Base-by-base conservation (phyloP, 441 rosid species). In the Gossypium davidsonii region DNA sequence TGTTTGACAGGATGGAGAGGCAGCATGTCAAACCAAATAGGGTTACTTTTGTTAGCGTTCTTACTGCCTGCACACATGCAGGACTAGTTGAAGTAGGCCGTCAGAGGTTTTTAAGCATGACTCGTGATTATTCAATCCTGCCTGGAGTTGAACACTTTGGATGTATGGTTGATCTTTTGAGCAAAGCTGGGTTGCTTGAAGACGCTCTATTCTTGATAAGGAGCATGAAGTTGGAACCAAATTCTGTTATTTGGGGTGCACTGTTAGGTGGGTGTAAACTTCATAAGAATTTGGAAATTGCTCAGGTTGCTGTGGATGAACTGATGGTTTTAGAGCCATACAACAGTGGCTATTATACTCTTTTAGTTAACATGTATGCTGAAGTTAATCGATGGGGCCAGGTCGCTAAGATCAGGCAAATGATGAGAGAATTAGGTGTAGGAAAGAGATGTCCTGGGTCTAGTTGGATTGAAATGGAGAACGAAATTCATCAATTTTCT, bases 81-180 rank as follows among this genome's bases (percentile, higher is more conserved):
- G 92, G 92, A 60, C 81, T 88, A n/a, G 88, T 84, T 11, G 80
- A 86, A 52, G 90, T 83, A 73, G 89, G 90, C 39, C 79, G 72
- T 53, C 76, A 23, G 77, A 76, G 75, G 69, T 86, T 86, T 67
- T 72, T 28, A 58, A 80, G 87, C 77, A 86, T 86, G 88, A 75
- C 63, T 12, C 9, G 49, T 63, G 80, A 81, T 56, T 84, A 81
- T 73, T 77, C 53, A 42, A 79, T 86, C 31, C 46, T 55, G 72
- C 85, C 84, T 5, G 69, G 74, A 61, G 68, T 85, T 14, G 85
- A 86, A 70, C 88, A 85, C 62, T 85, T 81, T 6, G 90, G 92
- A 76, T 84, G 88, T 78, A 78, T 85, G 82, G 85, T 86, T 75
- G 84, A 79, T 79, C 75, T 86, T 39, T 66, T 86, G 23, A 81